Percentiles rank a stretch among this genome's conserved stretches.
Conservation (phyloP, 2,329 filamentous ascomycete genomes). For the Ascochyta pisi region DNA sequence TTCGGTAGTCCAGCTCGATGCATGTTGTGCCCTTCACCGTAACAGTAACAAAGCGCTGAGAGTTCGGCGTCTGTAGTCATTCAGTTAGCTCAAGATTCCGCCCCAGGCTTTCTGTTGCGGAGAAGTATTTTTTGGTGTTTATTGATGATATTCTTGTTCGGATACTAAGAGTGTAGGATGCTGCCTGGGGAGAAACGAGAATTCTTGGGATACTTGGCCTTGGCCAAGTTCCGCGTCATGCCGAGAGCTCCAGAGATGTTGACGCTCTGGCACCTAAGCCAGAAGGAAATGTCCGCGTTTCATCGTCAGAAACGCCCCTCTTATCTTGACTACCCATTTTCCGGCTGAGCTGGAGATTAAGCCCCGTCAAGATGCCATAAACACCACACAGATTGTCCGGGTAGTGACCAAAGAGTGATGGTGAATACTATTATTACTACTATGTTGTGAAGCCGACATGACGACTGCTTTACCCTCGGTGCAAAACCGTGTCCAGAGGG, state of each 20-base stretch:
- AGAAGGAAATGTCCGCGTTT: neutral
- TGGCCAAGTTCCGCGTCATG: slow-evolving; percentile 1
- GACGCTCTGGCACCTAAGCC: neutral
- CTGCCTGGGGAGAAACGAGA: slow-evolving; percentile 7
- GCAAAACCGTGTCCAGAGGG: slow-evolving; percentile 35
- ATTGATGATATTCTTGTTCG: too few species aligned
- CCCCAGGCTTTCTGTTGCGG: too few species aligned
- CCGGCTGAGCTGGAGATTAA: neutral
- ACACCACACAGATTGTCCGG: neutral
- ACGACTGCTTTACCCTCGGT: slow-evolving; percentile 27
- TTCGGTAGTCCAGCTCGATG: too few species aligned
- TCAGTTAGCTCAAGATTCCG: too few species aligned
- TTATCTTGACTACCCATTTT: neutral
- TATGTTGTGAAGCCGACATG: neutral
- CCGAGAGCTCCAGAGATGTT: neutral
- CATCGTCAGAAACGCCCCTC: neutral
- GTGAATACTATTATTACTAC: slow-evolving; percentile 7
- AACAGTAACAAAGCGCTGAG: too few species aligned
- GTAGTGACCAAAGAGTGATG: neutral
- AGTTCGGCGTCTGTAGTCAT: too few species aligned
- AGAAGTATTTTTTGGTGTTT: too few species aligned
- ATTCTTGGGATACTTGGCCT: slow-evolving; percentile 2
- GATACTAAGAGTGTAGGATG: too few species aligned
- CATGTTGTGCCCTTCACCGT: too few species aligned
- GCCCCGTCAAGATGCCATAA: neutral